These are phyloP conservation scores for Gaeumannomyces sp. DNA, from an alignment of 2,329 filamentous ascomycete genomes.

Conservation along the genomic window DNA sequence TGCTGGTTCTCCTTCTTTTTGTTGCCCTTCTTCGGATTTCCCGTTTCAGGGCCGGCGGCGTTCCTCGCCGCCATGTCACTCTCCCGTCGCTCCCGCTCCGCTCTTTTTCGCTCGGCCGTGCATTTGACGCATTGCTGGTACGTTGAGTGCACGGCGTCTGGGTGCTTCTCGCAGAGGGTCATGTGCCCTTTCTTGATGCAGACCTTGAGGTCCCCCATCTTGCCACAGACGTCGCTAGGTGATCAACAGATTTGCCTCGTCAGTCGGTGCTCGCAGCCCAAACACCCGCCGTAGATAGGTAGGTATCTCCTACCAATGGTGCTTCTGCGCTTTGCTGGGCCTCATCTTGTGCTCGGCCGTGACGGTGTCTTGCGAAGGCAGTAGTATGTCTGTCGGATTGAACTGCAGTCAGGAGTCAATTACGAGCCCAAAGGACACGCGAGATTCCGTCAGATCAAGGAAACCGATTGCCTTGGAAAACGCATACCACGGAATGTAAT, in stretches of 20 bases:
- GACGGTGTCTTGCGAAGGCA: not conserved
- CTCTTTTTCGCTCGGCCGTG: not conserved
- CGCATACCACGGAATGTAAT: not conserved
- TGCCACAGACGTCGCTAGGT: not conserved
- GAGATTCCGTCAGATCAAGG: not conserved
- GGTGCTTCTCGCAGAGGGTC: not conserved
- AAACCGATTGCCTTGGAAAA: not conserved
- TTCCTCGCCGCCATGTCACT: not conserved
- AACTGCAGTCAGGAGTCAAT: not conserved
- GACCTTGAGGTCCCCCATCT: not conserved
- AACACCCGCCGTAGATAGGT: no score
- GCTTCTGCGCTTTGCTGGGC: not conserved
- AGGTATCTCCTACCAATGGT: not conserved
- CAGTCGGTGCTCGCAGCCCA: not conserved
- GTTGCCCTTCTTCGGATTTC: not conserved
- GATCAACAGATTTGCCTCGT: not conserved
- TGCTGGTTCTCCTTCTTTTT: not conserved
- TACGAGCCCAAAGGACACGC: not conserved
- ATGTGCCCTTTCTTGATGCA: not conserved
- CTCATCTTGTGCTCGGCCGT: not conserved
- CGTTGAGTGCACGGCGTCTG: not conserved
- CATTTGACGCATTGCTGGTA: not conserved
- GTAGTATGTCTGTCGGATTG: not conserved
- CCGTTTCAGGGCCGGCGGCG: no score
- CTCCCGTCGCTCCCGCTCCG: not conserved